These are phyloP conservation scores for Malus hybrid DNA, from an alignment of 331 rosid genomes.

Conservation along the genomic window DNA sequence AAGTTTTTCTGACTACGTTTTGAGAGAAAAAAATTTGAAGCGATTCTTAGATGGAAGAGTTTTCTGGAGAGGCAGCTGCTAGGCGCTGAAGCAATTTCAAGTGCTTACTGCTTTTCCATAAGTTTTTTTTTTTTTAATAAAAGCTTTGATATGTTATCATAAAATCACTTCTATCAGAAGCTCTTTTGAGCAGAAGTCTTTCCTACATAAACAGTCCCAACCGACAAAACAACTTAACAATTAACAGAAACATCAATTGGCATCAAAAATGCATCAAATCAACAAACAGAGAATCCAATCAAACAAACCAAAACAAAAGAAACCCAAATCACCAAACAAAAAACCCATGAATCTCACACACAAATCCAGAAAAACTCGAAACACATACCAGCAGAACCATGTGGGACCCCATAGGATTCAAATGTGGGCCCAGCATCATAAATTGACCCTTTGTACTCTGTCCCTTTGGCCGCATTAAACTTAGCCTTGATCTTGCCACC, in stretches of 20 bases:
- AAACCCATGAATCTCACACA: not conserved
- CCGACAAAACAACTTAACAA: not conserved
- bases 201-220: not conserved
- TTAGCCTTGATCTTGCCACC: slow-evolving; percentile 42
- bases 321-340: not conserved
- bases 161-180: not conserved
- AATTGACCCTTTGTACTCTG: slow-evolving; percentile 61
- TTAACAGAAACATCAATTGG: too few species aligned
- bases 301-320: not conserved
- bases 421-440: slow-evolving; percentile 76
- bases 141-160: too few species aligned
- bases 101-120: not conserved
- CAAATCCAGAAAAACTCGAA: not conserved
- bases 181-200: not conserved
- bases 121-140: too few species aligned
- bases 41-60: not conserved
- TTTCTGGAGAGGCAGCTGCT: not conserved
- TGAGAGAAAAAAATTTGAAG: not conserved
- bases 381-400: slow-evolving; percentile 69
- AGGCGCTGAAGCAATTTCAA: not conserved
- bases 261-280: not conserved
- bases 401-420: slow-evolving; percentile 74
- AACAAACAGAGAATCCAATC: not conserved
- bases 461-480: slow-evolving; percentile 40
- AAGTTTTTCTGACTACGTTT: not conserved